Evolutionary conservation across 1,139 yeast genomes (phyloP), one percentile per base, ranked within the genome.

Genomic region (Hansenula anomala): DNA sequence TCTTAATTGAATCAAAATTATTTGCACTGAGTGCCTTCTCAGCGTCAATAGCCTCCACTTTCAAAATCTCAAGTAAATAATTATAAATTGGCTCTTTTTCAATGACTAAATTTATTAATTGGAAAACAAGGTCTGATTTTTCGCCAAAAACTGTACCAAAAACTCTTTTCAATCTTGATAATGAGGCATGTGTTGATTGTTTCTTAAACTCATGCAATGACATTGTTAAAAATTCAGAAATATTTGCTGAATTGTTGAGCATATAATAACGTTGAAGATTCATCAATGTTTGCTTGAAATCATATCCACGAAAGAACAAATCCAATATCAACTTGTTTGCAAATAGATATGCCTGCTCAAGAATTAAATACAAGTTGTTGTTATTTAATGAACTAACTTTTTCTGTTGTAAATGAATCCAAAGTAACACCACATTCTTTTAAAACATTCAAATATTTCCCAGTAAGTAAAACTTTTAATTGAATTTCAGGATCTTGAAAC

Each of bases 361-460:
- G 67, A 39, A 74, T 74, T 17, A 80, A 59, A 34, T 74, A 72
- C 32, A 88, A 62, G 51, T 78, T 76, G 3, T 75, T 69, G 26
- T 84, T 80, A 38, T 76, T 80, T 34, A 88, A 64, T 6, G 75
- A 61, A 6, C 58, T 58, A 34, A 72, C 61, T 4, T 45, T 43
- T 12, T 56, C 62, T 30, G 40, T 46, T 7, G 45, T 41, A 20
- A 50, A 51, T 1, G 40, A 15, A 24, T 51, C 52, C 19, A 48
- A 14, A 1, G 47, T 45, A 4, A 54, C 48, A 6, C 54, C 56
- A 43, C 54, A 50, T 40, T 70, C 78, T 42, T 79, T 73, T 40
- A 85, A 72, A 6, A 92, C 81, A 49, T 87, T 86, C 41, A 90
- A 64, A 50, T 82, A 82, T 58, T 88, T 89, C 2, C 99, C 99